phyloP scores from a whole-genome alignment of 805 yeast genomes.

The Myxozyma mucilagina region DNA sequence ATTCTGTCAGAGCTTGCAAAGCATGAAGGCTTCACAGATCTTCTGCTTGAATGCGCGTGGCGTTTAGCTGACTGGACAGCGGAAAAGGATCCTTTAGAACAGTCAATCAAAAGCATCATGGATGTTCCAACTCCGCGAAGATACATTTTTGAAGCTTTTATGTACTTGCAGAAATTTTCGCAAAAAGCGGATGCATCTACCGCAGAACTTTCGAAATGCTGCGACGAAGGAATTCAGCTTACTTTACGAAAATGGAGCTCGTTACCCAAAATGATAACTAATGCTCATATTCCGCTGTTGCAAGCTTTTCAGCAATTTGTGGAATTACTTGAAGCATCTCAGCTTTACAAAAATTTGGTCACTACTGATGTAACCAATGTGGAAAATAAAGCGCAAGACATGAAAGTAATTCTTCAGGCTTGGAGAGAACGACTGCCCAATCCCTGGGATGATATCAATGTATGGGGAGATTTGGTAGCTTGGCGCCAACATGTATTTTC shows the following conservation, averaged over 20 bases:
- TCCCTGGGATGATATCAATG: conserved; percentile 93
- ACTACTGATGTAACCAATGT: conserved; percentile 89
- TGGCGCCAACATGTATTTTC: conserved; percentile 99
- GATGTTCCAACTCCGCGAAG: conserved; percentile 98
- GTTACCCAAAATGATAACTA: conserved; percentile 68
- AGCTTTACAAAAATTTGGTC: conserved; percentile 81
- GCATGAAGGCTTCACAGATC: conserved; percentile 96
- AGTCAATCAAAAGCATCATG: conserved; percentile 92
- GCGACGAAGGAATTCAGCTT: conserved; percentile 95
- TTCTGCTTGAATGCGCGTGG: conserved; percentile 98
- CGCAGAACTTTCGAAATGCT: conserved; percentile 77
- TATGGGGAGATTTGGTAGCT: conserved; percentile 96
- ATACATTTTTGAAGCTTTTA: conserved; percentile 91
- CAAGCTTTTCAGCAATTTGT: conserved; percentile 97
- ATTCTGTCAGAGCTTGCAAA: conserved; percentile 92
- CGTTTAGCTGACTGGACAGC: conserved; percentile 98
- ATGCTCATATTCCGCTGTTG: conserved; percentile 83
- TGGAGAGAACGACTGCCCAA: conserved; percentile 98
- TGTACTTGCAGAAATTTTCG: conserved; percentile 89
- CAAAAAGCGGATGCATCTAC: conserved; percentile 77
- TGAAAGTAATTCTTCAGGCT: conserved; percentile 90
- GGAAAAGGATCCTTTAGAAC: conserved; percentile 91
- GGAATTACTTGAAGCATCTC: conserved; percentile 96
- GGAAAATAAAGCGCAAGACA: conserved; percentile 89
- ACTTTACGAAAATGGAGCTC: conserved; percentile 92